Evolutionary conservation across 2,329 filamentous ascomycete species (phyloP).

Genomic region (Pseudogymnoascus sp.): DNA sequence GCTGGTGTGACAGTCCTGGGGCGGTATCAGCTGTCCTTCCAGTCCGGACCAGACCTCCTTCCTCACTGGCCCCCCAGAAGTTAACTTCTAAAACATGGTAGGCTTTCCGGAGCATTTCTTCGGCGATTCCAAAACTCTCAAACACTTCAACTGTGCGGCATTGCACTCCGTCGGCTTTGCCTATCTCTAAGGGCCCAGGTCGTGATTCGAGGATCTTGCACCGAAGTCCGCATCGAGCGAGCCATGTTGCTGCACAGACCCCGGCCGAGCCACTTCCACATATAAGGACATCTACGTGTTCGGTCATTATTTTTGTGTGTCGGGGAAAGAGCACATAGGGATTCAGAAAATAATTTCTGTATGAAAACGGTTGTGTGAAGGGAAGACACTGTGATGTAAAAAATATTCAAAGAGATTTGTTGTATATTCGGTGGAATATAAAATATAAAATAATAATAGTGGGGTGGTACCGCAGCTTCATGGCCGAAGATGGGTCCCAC

Average conservation of each 20-base stretch:
- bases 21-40: neutral
- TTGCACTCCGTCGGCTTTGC: constrained; percentile 58
- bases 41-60: neutral
- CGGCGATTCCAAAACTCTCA: constrained; percentile 48
- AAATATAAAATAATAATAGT: neutral
- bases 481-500: neutral
- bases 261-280: constrained; percentile 55
- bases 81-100: constrained; percentile 48
- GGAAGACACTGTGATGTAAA: neutral
- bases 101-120: constrained; percentile 45
- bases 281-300: constrained; percentile 47
- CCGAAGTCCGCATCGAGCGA: constrained; percentile 47
- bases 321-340: neutral
- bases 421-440: neutral
- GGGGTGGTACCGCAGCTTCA: too few species aligned
- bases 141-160: constrained; percentile 55
- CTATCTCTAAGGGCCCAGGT: constrained; percentile 44
- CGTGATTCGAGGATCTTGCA: constrained; percentile 52
- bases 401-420: neutral
- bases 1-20: constrained; percentile 27
- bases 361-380: neutral
- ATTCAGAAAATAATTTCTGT: neutral
- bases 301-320: constrained; percentile 14
- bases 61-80: constrained; percentile 39
- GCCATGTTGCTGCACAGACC: constrained; percentile 53